Base-by-base conservation (phyloP, 139 green algal genomes). In the Mesotaenium endlicherianum region DNA sequence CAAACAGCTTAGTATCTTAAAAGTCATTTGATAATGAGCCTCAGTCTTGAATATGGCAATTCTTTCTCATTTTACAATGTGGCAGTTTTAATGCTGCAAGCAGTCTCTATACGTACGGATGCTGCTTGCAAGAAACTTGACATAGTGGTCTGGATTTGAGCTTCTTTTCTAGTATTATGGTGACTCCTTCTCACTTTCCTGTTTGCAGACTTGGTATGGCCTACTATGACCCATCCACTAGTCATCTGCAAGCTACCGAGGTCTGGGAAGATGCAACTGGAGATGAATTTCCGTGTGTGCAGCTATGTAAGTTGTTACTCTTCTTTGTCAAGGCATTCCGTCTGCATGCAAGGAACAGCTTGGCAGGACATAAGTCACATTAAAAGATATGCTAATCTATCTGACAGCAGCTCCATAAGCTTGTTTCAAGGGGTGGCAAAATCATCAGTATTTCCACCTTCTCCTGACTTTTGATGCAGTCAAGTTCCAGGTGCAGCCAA, bases 401-500 rank as follows among this genome's bases (percentile, higher is more conserved):
- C n/a, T n/a, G n/a, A n/a, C n/a, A n/a, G n/a, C n/a, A n/a, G n/a
- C 20, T 64, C 53, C 20, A 64, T 64, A 64, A 64, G 26, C 53
- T 26, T 34, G 53, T 64, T 64, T 64, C 53, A 64, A 26, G 53
- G 20, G 20, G 53, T 64, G 53, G 20, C 26, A 20, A 64, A 26
- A 20, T 64, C 26, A 64, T 26, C 20, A 34, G 20, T 26, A 34
- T 64, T 64, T 26, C 20, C 26, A 26, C 53, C 20, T 20, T 64
- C 26, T 64, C 53, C 26, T 64, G 26, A 64, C 53, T 64, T 64
- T 64, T 64, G 53, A 64, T 72, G 60, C 60, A 72, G 60, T 72
- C 5, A 72, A 72, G 43, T 72, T 72, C 11, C 60, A 72, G 60
- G 36, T 72, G 41, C 60, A 72, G 60, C 60, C 60, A 47, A 38